phyloP scores from a whole-genome alignment of 331 rosid species.

The Ulmus americana region DNA sequence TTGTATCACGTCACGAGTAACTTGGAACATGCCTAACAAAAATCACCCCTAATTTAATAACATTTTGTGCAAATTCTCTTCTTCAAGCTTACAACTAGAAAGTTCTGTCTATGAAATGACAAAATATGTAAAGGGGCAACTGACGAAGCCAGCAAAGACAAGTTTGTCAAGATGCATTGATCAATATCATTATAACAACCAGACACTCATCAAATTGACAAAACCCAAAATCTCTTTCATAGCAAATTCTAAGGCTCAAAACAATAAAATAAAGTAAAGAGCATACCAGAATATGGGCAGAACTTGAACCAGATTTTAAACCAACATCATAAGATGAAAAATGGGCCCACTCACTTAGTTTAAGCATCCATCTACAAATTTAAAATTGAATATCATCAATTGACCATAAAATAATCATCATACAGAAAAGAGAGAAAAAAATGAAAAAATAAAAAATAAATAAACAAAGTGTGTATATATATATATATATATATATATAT shows the following conservation, averaged over 20 bases:
- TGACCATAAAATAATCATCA: neutral
- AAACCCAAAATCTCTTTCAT: neutral
- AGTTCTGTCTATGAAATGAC: too few species aligned
- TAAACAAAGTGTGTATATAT: too few species aligned
- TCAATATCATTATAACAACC: neutral
- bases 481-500: neutral
- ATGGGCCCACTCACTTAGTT: conserved; percentile 95
- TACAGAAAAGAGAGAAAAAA: too few species aligned
- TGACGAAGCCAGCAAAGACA: too few species aligned
- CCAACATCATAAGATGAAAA: conserved; percentile 84
- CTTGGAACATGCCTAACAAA: too few species aligned
- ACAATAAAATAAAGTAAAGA: conserved; percentile 14
- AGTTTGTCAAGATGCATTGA: too few species aligned
- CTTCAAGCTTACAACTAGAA: too few species aligned
- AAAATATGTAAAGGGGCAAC: too few species aligned
- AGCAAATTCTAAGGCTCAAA: neutral
- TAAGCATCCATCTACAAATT: conserved; percentile 75
- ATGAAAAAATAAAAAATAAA: too few species aligned
- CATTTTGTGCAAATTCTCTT: too few species aligned
- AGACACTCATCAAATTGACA: neutral
- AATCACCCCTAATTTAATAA: too few species aligned
- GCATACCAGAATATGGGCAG: conserved; percentile 79
- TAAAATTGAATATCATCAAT: conserved; percentile 12
- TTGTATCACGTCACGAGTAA: too few species aligned
- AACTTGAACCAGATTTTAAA: conserved; percentile 79